phyloP scores from a whole-genome alignment of 805 yeast species.

The Pichia kluyveri region DNA sequence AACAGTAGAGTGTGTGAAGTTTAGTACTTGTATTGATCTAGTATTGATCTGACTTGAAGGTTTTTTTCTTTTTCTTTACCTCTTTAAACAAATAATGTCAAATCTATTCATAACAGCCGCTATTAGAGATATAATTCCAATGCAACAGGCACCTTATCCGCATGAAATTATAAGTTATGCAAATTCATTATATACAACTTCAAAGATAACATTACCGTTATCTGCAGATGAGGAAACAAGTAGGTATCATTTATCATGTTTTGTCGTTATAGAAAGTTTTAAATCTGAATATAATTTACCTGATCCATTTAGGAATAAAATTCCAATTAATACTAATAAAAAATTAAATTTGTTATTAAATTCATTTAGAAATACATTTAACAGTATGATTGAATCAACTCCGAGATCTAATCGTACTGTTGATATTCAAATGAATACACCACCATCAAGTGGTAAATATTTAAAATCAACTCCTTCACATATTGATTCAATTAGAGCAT shows the following conservation, averaged over 20 bases:
- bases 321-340: constrained; percentile 47
- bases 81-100: constrained; percentile 17
- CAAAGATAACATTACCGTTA: constrained; percentile 39
- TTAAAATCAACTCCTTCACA: constrained; percentile 1
- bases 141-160: constrained; percentile 36
- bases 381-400: constrained; percentile 8
- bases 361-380: constrained; percentile 25
- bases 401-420: constrained; percentile 11
- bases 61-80: neutral
- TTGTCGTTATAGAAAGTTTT: constrained; percentile 45
- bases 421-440: neutral
- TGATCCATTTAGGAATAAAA: constrained; percentile 37
- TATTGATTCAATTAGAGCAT: neutral
- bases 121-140: constrained; percentile 42
- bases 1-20: no score
- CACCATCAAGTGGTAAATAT: neutral
- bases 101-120: constrained; percentile 26
- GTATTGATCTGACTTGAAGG: no score
- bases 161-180: constrained; percentile 30
- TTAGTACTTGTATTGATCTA: no score
- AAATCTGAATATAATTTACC: constrained; percentile 36
- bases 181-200: constrained; percentile 40
- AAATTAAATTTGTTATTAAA: constrained; percentile 35
- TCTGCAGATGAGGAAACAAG: constrained; percentile 53
- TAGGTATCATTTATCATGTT: constrained; percentile 60